These are phyloP conservation scores for Leccinum barrowsii DNA, from an alignment of 768 basidiomycete genomes.

Conservation along the genomic window DNA sequence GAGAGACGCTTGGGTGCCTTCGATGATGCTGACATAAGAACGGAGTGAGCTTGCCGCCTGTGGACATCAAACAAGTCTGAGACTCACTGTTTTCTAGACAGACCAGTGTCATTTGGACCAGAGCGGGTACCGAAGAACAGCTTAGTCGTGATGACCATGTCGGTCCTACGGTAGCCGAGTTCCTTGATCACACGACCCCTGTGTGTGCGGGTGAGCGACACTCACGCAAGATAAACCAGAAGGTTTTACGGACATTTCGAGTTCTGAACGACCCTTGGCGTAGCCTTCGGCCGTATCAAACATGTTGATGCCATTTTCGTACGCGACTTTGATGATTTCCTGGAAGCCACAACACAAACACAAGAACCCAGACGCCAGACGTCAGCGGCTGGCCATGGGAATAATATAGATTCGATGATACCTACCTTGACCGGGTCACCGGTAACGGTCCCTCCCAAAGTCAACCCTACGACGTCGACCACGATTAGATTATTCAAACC, in stretches of 20 bases:
- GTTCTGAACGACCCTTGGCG: slow-evolving; percentile 46
- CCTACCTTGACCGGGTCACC: slow-evolving; percentile 52
- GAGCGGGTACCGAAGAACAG: slow-evolving; percentile 52
- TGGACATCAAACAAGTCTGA: neutral
- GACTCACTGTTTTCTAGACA: slow-evolving; percentile 33
- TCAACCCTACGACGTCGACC: slow-evolving; percentile 34
- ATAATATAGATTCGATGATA: neutral
- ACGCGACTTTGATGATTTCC: slow-evolving; percentile 55
- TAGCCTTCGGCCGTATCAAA: slow-evolving; percentile 48
- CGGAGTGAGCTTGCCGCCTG: neutral
- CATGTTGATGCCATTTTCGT: slow-evolving; percentile 50
- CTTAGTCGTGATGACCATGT: slow-evolving; percentile 55
- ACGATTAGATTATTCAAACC: neutral
- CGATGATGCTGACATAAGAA: slow-evolving; percentile 42
- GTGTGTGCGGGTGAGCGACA: neutral
- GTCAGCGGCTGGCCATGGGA: neutral
- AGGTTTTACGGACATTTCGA: slow-evolving; percentile 44
- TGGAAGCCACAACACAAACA: slow-evolving; percentile 10
- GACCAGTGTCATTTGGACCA: slow-evolving; percentile 41
- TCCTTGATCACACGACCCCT: slow-evolving; percentile 55
- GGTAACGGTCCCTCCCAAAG: slow-evolving; percentile 43
- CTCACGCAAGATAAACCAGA: neutral
- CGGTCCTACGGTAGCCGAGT: slow-evolving; percentile 45
- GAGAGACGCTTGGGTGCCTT: slow-evolving; percentile 50
- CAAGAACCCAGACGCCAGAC: neutral